Conservation (phyloP, 352 stramenopile genomes). For the Pythium dissotocum region DNA sequence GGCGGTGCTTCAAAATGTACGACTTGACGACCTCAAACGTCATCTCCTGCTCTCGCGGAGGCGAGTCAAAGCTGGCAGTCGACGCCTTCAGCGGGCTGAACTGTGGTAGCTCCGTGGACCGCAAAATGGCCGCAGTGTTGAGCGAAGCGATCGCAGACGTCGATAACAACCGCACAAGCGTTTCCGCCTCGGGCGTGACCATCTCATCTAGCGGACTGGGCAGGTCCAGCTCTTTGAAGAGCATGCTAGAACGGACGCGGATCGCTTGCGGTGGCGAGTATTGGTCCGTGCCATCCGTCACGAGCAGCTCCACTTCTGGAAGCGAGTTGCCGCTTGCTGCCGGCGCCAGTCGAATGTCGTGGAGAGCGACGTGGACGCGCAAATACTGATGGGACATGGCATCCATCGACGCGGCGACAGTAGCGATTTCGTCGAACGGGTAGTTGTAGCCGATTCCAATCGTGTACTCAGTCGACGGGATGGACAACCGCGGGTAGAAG, state of each 20-base stretch:
- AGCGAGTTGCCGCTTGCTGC: not conserved
- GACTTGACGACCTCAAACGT: slow-evolving; percentile 21
- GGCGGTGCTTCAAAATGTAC: slow-evolving; percentile 24
- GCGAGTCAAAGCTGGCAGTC: not conserved
- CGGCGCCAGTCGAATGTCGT: slow-evolving; percentile 17
- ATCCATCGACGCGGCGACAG: slow-evolving; percentile 21
- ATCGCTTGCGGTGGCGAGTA: slow-evolving; percentile 1
- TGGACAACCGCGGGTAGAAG: slow-evolving; percentile 10
- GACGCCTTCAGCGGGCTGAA: slow-evolving; percentile 18
- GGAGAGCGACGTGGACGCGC: slow-evolving; percentile 24
- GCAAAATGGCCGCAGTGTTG: slow-evolving; percentile 23
- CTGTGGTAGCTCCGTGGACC: slow-evolving; percentile 21
- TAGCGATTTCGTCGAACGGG: slow-evolving; percentile 15
- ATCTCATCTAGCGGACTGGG: slow-evolving; percentile 20
- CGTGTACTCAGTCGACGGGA: slow-evolving; percentile 7
- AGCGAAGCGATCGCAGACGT: slow-evolving; percentile 10
- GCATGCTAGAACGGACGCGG: slow-evolving; percentile 16
- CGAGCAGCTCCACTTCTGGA: slow-evolving; percentile 24
- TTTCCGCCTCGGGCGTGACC: slow-evolving; percentile 10
- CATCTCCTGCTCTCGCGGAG: slow-evolving; percentile 4
- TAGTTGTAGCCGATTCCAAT: slow-evolving; percentile 10
- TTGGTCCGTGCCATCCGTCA: slow-evolving; percentile 8
- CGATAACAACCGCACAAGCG: slow-evolving; percentile 17
- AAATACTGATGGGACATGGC: slow-evolving; percentile 24
- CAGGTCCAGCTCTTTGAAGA: slow-evolving; percentile 18